A percentile compares a stretch with the other conserved stretches of the same genome.
These are phyloP conservation scores for Zymoseptoria ardabiliae DNA, from an alignment of 2,329 filamentous ascomycete genomes.

Conservation along the genomic window DNA sequence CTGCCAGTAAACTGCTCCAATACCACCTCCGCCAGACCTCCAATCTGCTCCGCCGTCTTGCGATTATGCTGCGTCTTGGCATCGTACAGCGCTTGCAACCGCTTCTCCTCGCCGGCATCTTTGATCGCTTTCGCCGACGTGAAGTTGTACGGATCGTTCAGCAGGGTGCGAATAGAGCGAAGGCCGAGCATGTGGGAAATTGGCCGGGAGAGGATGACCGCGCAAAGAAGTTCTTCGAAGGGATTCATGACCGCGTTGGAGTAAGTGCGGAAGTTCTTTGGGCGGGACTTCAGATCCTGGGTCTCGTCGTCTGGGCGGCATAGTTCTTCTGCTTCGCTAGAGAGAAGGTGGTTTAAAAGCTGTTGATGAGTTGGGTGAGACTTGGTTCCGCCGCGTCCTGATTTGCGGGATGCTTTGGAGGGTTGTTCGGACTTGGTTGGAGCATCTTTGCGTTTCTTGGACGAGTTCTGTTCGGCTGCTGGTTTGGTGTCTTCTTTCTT, in stretches of 20 bases:
- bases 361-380: constrained; percentile 21
- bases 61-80: constrained; percentile 41
- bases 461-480: constrained; percentile 4
- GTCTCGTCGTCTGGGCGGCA: constrained; percentile 31
- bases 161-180: constrained; percentile 37
- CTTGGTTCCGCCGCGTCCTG: constrained; percentile 21
- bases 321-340: constrained; percentile 23
- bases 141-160: constrained; percentile 39
- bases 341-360: constrained; percentile 30
- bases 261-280: constrained; percentile 27
- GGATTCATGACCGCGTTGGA: constrained; percentile 29
- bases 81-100: constrained; percentile 34
- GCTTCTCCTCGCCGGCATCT: constrained; percentile 32
- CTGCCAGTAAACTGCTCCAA: constrained; percentile 26
- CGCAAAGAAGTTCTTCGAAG: constrained; percentile 40
- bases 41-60: constrained; percentile 39
- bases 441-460: constrained; percentile 20
- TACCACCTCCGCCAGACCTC: constrained; percentile 27
- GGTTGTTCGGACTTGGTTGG: constrained; percentile 11
- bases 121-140: constrained; percentile 28
- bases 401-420: constrained; percentile 24
- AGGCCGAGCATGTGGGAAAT: constrained; percentile 40
- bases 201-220: constrained; percentile 38
- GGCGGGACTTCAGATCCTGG: constrained; percentile 21
- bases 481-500: neutral